Base-by-base conservation (phyloP, 1,139 yeast genomes). In the Lodderomyces beijingensis region DNA sequence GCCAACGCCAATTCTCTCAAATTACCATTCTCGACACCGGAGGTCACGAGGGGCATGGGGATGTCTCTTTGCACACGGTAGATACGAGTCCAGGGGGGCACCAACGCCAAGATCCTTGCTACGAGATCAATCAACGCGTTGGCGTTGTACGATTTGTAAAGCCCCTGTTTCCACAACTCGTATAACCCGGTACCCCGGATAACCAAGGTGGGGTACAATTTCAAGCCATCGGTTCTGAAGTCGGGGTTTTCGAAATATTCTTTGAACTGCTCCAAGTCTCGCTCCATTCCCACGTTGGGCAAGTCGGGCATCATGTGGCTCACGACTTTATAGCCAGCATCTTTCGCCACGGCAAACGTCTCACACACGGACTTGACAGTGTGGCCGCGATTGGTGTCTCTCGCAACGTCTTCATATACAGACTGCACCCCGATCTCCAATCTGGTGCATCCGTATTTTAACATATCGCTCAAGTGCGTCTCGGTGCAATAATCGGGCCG, bases 251-350 rank as follows among this genome's bases (percentile, higher is more conserved):
- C 98, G 56, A 91, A 93, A 62, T 91, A 91, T 57, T 91, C 98
- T 50, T 81, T 77, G 53, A 91, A 91, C 61, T 91, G 99, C 49
- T 88, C 95, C 45, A 91, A 66, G 57, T 91, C 99, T 57, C 99
- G 76, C 62, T 91, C 98, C 95, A 89, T 86, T 11, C 98, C 98
- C 35, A 91, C 96, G 51, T 91, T 91, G 13, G 99, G 99, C 49
- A 91, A 69, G 67, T 91, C 98, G 13, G 99, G 99, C 99, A 91
- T 91, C 99, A 91, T 91, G 63, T 91, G 99, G 44, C 94, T 81
- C 19, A 91, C 98, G 34, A 91, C 95, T 59, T 91, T 91, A 62
- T 89, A 91, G 5, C 99, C 99, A 0, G 98, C 94, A 59, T 91
- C 99, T 56, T 91, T 91, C 16, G 98, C 95, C 29, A 85, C 78